Conservation (phyloP, 441 rosid species). For the Populus hybrid region DNA sequence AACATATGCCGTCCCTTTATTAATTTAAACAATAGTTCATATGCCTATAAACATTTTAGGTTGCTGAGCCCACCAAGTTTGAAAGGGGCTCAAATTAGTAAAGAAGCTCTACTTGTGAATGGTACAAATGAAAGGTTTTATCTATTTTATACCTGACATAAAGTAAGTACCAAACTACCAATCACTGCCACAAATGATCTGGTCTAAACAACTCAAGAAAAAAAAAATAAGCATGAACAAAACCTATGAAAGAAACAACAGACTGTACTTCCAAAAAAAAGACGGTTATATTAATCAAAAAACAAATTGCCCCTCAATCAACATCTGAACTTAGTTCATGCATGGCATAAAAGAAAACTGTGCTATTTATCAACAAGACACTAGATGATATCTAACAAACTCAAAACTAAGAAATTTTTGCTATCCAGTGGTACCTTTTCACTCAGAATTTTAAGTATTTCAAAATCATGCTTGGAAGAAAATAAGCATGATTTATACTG, state of each 20-base stretch:
- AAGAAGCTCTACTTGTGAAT: not conserved
- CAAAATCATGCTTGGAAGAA: constrained; percentile 1
- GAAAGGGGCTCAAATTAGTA: too few species aligned
- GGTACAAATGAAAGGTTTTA: not conserved
- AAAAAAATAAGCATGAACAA: not conserved
- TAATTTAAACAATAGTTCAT: too few species aligned
- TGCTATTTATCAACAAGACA: not conserved
- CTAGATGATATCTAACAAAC: not conserved
- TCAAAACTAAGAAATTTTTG: not conserved
- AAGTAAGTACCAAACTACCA: constrained; percentile 10
- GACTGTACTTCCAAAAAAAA: not conserved
- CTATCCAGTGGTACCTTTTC: not conserved
- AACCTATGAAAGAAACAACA: not conserved
- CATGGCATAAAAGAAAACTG: not conserved
- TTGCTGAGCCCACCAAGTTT: too few species aligned
- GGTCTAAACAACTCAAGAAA: not conserved
- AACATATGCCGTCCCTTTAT: too few species aligned
- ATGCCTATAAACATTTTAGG: too few species aligned
- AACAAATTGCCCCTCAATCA: not conserved
- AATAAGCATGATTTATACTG: not conserved
- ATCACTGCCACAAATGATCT: not conserved
- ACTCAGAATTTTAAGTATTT: not conserved
- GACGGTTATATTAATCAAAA: not conserved
- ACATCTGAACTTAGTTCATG: not conserved
- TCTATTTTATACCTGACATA: not conserved